A percentile compares a stretch with the other conserved stretches of the same genome.
Conservation (phyloP, 2,329 filamentous ascomycete species). For the Graphiopsis chlorocephala region DNA sequence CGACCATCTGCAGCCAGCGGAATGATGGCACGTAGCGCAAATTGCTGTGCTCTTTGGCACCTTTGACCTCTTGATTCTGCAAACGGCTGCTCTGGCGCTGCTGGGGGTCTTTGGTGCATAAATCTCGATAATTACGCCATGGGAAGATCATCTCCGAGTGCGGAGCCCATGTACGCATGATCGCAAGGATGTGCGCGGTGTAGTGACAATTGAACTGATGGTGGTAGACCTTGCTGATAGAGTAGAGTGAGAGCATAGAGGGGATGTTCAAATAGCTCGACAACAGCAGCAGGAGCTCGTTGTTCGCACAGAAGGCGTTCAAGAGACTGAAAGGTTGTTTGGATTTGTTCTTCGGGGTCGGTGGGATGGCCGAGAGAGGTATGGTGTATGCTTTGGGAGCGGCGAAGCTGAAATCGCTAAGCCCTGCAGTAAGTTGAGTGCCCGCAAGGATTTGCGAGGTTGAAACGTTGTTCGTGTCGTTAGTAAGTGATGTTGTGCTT, state of each 20-base stretch:
- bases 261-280: slow-evolving; percentile 53
- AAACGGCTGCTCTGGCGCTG: slow-evolving; percentile 26
- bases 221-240: slow-evolving; percentile 63
- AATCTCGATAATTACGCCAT: slow-evolving; percentile 56
- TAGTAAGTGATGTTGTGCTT: background rate
- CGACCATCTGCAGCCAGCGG: slow-evolving; percentile 66
- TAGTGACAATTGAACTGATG: slow-evolving; percentile 58
- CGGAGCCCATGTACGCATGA: slow-evolving; percentile 54
- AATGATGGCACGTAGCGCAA: slow-evolving; percentile 60
- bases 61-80: slow-evolving; percentile 13
- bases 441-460: background rate
- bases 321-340: slow-evolving; percentile 34
- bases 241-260: slow-evolving; percentile 64
- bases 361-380: background rate
- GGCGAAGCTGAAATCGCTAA: background rate
- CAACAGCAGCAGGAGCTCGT: slow-evolving; percentile 56
- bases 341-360: background rate
- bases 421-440: background rate
- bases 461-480: background rate
- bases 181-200: slow-evolving; percentile 56
- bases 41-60: slow-evolving; percentile 20
- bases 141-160: slow-evolving; percentile 58
- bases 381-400: slow-evolving; percentile 9
- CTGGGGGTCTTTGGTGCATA: slow-evolving; percentile 60
- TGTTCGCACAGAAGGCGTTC: slow-evolving; percentile 31